These are phyloP conservation scores for Cyberlindnera sargentensis DNA, from an alignment of 805 yeast genomes.

Conservation along the genomic window DNA sequence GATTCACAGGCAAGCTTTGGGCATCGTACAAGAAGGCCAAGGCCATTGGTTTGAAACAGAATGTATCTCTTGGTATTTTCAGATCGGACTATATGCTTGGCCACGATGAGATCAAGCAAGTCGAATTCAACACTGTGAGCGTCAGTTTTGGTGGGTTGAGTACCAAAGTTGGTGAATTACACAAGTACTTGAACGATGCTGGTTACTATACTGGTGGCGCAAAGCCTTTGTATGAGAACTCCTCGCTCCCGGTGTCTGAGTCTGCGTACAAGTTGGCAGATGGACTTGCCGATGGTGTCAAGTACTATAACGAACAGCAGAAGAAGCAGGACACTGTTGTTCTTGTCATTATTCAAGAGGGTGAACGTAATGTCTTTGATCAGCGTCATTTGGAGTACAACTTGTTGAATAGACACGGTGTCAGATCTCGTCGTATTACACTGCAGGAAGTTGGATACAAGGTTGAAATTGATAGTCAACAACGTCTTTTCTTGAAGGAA, in stretches of 20 bases:
- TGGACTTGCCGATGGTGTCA: constrained; percentile 64
- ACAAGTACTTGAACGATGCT: constrained; percentile 51
- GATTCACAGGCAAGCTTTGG: constrained; percentile 78
- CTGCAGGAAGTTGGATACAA: constrained; percentile 47
- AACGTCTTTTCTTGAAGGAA: constrained; percentile 44
- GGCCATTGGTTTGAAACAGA: constrained; percentile 48
- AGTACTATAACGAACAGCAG: constrained; percentile 38
- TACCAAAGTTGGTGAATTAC: constrained; percentile 70
- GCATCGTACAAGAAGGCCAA: constrained; percentile 46
- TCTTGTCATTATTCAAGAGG: constrained; percentile 74
- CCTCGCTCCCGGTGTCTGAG: constrained; percentile 58
- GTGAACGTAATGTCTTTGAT: constrained; percentile 86
- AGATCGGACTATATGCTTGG: constrained; percentile 85
- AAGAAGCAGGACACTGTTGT: constrained; percentile 41
- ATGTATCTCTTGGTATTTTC: constrained; percentile 73
- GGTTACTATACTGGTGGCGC: constrained; percentile 48
- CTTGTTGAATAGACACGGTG: constrained; percentile 46
- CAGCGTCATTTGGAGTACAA: constrained; percentile 79
- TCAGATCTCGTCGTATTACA: constrained; percentile 60
- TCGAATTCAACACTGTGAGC: constrained; percentile 93
- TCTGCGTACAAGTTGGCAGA: constrained; percentile 54
- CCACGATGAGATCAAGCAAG: constrained; percentile 64
- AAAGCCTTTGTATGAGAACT: constrained; percentile 36
- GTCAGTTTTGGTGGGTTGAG: constrained; percentile 94
- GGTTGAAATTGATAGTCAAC: constrained; percentile 32